Evolutionary conservation across 371 early-diverging fungal genomes (phyloP), one percentile per base, ranked within the genome.

Genomic region (Nematocida sp.): DNA sequence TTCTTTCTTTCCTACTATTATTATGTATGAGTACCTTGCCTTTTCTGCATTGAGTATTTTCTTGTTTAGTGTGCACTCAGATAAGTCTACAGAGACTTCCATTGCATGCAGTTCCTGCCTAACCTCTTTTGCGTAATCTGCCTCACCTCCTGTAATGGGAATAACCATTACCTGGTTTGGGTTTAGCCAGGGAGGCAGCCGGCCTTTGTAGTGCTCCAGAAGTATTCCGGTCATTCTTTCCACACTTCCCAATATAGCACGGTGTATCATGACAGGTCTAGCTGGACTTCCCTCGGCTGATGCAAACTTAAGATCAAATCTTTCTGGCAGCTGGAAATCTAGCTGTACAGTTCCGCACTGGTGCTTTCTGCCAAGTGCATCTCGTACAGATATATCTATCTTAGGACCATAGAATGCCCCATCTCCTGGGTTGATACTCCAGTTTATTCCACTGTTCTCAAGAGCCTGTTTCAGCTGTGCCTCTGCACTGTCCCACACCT

Each of bases 331-430:
- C 85, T 96, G 94, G 91, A 95, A 97, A 87, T 92, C 99, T 57
- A 98, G 90, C 86, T 98, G 98, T 73, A 97, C 92, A 23, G 99
- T 98, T 55, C 96, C 98, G 86, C 97, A 97, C 88, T 97, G 98
- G 86, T 92, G 93, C 83, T 90, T 89, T 73, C 97, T 92, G 58
- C 91, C 89, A 74, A 95, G 89, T 15, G 95, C 95, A 88, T 98
- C 99, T 42, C 91, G 88, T 82, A 98, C 91, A 55, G 91, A 91
- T 84, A 98, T 96, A 89, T 98, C 99, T 85, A 98, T 94, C 91
- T 98, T 98, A 84, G 99, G 99, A 4, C 98, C 99, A 87, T 98
- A 98, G 90, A 98, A 98, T 33, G 99, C 99, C 54, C 98, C 99
- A 90, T 98, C 99, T 83, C 96, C 96, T 25, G 92, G 92, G 87